phyloP scores from a whole-genome alignment of 106 monocot species.

The Vanilla planifolia region DNA sequence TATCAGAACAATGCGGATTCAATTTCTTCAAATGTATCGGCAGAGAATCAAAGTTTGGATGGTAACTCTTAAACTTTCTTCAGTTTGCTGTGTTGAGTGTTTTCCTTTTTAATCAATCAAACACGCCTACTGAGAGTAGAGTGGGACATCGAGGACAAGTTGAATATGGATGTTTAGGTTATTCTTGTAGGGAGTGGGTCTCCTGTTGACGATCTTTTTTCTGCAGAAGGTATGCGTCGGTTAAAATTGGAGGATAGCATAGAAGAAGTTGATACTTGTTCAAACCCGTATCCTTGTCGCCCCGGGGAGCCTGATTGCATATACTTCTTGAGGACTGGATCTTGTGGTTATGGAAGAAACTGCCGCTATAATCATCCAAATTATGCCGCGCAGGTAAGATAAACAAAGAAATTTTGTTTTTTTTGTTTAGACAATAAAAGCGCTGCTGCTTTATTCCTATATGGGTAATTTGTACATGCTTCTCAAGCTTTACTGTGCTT shows the following conservation, averaged over 20 bases:
- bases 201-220: slow-evolving; percentile 1
- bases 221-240: slow-evolving; percentile 32
- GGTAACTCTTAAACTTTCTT: slow-evolving; percentile 9
- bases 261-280: slow-evolving; percentile 13
- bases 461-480: background rate
- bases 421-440: background rate
- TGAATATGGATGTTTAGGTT: background rate
- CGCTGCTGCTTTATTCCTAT: too few species aligned
- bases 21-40: slow-evolving; percentile 10
- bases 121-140: background rate
- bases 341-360: slow-evolving; percentile 69
- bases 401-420: background rate
- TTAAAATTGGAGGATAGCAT: slow-evolving; percentile 19
- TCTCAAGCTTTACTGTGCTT: background rate
- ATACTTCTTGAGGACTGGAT: slow-evolving; percentile 63
- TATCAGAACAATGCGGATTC: slow-evolving; percentile 13
- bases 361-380: slow-evolving; percentile 81
- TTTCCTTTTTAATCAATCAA: background rate
- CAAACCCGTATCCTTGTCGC: slow-evolving; percentile 44
- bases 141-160: background rate
- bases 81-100: slow-evolving; percentile 7
- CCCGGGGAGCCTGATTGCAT: slow-evolving; percentile 70
- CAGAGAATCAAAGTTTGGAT: slow-evolving; percentile 14
- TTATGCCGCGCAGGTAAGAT: slow-evolving; percentile 29
- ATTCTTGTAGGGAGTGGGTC: background rate